phyloP scores from a whole-genome alignment of 2,329 filamentous ascomycete genomes.

The Trichophyton simii region DNA sequence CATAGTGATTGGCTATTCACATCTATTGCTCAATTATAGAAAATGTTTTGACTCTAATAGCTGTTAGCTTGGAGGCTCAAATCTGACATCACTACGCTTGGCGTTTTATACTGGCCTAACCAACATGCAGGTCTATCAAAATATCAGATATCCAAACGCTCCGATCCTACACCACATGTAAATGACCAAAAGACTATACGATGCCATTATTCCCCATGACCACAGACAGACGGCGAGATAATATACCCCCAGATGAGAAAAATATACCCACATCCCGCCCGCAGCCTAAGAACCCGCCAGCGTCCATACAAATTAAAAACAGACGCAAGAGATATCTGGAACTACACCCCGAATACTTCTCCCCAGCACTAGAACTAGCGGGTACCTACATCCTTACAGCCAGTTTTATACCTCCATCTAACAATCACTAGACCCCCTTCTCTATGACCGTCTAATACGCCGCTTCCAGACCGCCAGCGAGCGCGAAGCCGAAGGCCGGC shows the following conservation, averaged over 20 bases:
- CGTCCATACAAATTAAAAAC: slow-evolving; percentile 53
- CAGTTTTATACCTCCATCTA: background rate
- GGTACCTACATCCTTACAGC: slow-evolving; percentile 28
- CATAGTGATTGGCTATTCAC: background rate
- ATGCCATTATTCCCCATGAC: slow-evolving; percentile 30
- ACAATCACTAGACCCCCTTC: slow-evolving; percentile 51
- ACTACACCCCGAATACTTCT: slow-evolving; percentile 60
- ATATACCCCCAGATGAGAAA: background rate
- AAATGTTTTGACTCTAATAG: background rate
- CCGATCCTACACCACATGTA: background rate
- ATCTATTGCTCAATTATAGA: background rate
- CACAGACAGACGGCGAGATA: slow-evolving; percentile 12
- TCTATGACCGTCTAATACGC: slow-evolving; percentile 70
- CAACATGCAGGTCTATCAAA: background rate
- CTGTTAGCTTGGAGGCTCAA: background rate
- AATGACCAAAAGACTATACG: background rate
- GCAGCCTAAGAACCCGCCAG: slow-evolving; percentile 12
- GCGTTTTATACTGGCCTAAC: background rate
- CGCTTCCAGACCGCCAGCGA: slow-evolving; percentile 62
- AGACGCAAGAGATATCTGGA: slow-evolving; percentile 65
- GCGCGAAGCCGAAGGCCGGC: slow-evolving; percentile 57
- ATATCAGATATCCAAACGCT: background rate
- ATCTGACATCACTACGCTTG: background rate
- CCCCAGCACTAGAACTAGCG: slow-evolving; percentile 47
- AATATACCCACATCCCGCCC: background rate